Conservation (phyloP, 169 alveolate genomes). For the Plasmodium billcollinsi region DNA sequence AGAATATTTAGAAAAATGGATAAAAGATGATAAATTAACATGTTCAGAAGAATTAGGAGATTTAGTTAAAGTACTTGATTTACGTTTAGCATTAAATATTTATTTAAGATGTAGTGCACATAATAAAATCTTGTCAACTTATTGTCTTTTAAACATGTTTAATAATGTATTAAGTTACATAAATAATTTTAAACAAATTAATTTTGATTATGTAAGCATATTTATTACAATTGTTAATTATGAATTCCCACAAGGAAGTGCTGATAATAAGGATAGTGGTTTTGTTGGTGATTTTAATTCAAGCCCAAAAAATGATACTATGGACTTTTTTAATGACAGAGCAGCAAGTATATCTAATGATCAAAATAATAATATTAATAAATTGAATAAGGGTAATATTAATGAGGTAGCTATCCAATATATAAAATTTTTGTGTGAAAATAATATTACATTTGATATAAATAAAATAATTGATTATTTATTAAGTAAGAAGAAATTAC, state of each 20-base stretch:
- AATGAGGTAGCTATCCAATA: constrained; percentile 53
- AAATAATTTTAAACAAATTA: constrained; percentile 81
- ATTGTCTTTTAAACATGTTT: constrained; percentile 94
- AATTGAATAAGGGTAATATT: constrained; percentile 15
- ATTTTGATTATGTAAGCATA: constrained; percentile 85
- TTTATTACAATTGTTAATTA: constrained; percentile 77
- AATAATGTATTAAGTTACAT: constrained; percentile 95
- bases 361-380: constrained; percentile 12
- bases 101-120: constrained; percentile 82
- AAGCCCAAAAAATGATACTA: constrained; percentile 66
- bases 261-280: constrained; percentile 76
- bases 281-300: constrained; percentile 76
- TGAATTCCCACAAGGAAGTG: constrained; percentile 80
- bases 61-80: constrained; percentile 92
- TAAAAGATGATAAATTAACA: constrained; percentile 97
- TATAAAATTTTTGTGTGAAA: constrained; percentile 66
- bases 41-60: constrained; percentile 98
- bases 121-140: constrained; percentile 90
- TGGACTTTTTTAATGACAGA: constrained; percentile 70
- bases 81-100: constrained; percentile 94
- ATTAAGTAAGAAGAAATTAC: constrained; percentile 88
- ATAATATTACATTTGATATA: constrained; percentile 68
- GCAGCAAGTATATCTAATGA: constrained; percentile 2
- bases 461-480: constrained; percentile 52
- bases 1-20: constrained; percentile 95